phyloP scores from a whole-genome alignment of 257 asterid genomes.

The Haberlea rhodopensis region DNA sequence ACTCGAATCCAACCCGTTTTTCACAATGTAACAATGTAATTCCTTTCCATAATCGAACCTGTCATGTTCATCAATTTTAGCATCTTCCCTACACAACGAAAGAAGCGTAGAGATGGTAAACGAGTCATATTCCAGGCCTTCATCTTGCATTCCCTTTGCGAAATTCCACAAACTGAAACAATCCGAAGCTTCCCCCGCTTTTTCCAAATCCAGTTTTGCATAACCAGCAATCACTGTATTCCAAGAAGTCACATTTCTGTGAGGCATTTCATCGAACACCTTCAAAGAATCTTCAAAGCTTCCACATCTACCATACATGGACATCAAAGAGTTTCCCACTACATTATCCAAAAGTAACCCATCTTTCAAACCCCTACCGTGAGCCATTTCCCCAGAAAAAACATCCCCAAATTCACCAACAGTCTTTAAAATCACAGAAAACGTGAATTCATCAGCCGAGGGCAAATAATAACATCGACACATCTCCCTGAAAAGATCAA shows the following conservation, averaged over 20 bases:
- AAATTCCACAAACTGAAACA: constrained; percentile 37
- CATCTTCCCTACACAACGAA: constrained; percentile 36
- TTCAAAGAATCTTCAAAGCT: constrained; percentile 37
- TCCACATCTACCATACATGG: constrained; percentile 52
- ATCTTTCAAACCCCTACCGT: constrained; percentile 41
- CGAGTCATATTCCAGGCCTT: constrained; percentile 51
- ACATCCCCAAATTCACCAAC: constrained; percentile 43
- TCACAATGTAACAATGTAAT: constrained; percentile 52
- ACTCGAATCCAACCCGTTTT: constrained; percentile 35
- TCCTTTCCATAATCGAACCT: constrained; percentile 45
- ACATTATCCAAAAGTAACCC: constrained; percentile 53
- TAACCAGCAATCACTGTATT: constrained; percentile 51
- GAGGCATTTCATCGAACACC: constrained; percentile 66
- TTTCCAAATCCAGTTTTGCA: constrained; percentile 26
- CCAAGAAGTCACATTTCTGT: constrained; percentile 54
- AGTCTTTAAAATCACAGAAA: constrained; percentile 45
- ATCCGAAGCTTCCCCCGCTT: constrained; percentile 8
- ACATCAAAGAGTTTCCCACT: constrained; percentile 61
- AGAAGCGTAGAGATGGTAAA: constrained; percentile 55
- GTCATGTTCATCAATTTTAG: constrained; percentile 7
- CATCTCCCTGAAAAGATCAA: constrained; percentile 52
- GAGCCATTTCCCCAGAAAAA: constrained; percentile 41
- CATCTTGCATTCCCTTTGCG: constrained; percentile 47
- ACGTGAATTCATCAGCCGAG: constrained; percentile 54
- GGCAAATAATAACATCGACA: constrained; percentile 25